These are phyloP conservation scores for Neurospora tetrasperma DNA, from an alignment of 495 filamentous ascomycete genomes.

Conservation along the genomic window DNA sequence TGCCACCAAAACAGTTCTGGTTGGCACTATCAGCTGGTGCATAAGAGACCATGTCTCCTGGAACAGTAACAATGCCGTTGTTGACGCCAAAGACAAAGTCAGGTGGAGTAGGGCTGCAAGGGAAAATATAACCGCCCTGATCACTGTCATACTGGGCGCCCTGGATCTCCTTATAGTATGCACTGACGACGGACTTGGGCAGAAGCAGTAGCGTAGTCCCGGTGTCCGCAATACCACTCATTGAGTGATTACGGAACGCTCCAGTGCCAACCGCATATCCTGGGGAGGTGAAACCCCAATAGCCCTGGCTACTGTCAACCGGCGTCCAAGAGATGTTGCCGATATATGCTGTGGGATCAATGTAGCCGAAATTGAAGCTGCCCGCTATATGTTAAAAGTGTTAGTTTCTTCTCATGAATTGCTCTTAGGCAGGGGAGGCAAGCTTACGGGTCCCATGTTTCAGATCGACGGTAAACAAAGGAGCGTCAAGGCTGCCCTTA, in stretches of 20 bases:
- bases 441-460: conserved; percentile 41
- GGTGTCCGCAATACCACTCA: conserved; percentile 53
- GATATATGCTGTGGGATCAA: conserved; percentile 52
- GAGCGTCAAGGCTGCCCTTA: conserved; percentile 42
- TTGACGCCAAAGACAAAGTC: conserved; percentile 50
- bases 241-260: conserved; percentile 21
- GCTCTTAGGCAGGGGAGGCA: neutral
- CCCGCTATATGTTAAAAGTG: conserved; percentile 36
- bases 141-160: conserved; percentile 36
- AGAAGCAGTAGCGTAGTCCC: conserved; percentile 67
- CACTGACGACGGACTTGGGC: conserved; percentile 41
- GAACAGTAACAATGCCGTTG: conserved; percentile 37
- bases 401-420: neutral
- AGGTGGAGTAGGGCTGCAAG: conserved; percentile 53
- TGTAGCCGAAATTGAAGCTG: conserved; percentile 65
- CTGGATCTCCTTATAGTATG: conserved; percentile 53
- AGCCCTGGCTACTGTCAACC: conserved; percentile 52
- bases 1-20: conserved; percentile 49
- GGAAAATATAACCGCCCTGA: conserved; percentile 57
- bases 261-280: conserved; percentile 52
- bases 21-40: conserved; percentile 24
- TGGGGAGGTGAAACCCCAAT: conserved; percentile 58
- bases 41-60: conserved; percentile 47
- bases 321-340: conserved; percentile 50
- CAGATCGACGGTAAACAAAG: conserved; percentile 59